These are phyloP conservation scores for Brassica hybrid DNA, from an alignment of 441 rosid genomes.

Conservation along the genomic window DNA sequence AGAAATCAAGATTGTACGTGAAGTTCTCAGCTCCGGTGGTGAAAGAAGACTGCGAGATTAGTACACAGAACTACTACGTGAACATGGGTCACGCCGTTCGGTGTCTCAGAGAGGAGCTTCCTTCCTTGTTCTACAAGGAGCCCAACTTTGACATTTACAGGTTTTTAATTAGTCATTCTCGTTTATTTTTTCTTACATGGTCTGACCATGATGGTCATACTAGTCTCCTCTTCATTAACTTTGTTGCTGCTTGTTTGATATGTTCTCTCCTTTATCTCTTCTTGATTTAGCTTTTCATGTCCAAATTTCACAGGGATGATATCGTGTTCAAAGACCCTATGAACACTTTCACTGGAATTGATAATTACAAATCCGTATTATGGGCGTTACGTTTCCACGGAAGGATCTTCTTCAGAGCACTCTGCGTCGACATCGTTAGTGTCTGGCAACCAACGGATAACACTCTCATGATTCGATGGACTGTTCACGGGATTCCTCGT, in stretches of 20 bases:
- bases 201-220: no score
- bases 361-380: slow-evolving; percentile 75
- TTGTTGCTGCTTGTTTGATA: neutral
- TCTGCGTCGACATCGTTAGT: slow-evolving; percentile 68
- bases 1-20: slow-evolving; percentile 49
- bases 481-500: slow-evolving; percentile 77
- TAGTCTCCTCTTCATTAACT: neutral
- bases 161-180: slow-evolving; percentile 41
- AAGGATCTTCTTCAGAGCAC: slow-evolving; percentile 75
- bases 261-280: neutral
- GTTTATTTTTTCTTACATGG: neutral
- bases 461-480: slow-evolving; percentile 81
- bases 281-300: neutral
- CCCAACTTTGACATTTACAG: slow-evolving; percentile 83
- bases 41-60: slow-evolving; percentile 49
- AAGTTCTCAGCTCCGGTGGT: slow-evolving; percentile 70
- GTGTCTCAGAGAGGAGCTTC: slow-evolving; percentile 77
- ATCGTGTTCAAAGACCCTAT: slow-evolving; percentile 82
- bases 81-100: slow-evolving; percentile 88
- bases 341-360: slow-evolving; percentile 74
- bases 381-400: slow-evolving; percentile 86
- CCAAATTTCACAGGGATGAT: slow-evolving; percentile 62
- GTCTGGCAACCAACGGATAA: slow-evolving; percentile 80
- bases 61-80: slow-evolving; percentile 57
- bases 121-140: slow-evolving; percentile 64